phyloP scores from a whole-genome alignment of 768 basidiomycete species.

The Amanita pallidorosea region DNA sequence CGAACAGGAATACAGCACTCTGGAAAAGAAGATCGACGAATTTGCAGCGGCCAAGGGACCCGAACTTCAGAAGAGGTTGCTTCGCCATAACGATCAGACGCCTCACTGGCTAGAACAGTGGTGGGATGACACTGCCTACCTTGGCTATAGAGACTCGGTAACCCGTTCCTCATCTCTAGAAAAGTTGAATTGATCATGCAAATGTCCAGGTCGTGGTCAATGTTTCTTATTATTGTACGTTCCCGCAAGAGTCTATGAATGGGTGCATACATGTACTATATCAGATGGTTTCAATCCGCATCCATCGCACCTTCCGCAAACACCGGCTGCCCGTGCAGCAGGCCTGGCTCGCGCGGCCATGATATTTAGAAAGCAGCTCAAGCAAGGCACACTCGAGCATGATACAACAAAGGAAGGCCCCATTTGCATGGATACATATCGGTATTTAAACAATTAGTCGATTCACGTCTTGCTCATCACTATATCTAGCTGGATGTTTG shows the following conservation, averaged over 20 bases:
- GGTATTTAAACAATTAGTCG: conserved; percentile 29
- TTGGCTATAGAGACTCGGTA: conserved; percentile 80
- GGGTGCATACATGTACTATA: conserved; percentile 7
- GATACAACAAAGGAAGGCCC: conserved; percentile 61
- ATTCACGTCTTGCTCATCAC: conserved; percentile 1
- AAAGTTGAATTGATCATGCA: neutral
- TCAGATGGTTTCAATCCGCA: conserved; percentile 70
- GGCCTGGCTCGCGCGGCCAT: conserved; percentile 59
- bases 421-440: conserved; percentile 81
- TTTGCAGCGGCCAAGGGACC: conserved; percentile 41
- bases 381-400: conserved; percentile 52
- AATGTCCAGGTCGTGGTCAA: conserved; percentile 63
- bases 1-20: conserved; percentile 42
- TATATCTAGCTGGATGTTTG: conserved; percentile 75
- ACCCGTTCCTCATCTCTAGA: conserved; percentile 12
- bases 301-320: conserved; percentile 49
- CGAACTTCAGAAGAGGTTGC: conserved; percentile 55
- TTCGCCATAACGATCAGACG: conserved; percentile 39
- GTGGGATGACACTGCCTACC: conserved; percentile 86
- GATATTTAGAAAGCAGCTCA: conserved; percentile 61
- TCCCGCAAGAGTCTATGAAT: neutral
- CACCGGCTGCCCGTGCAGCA: conserved; percentile 58
- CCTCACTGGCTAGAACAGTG: conserved; percentile 87
- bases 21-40: conserved; percentile 53
- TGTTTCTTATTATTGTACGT: conserved; percentile 88